A percentile compares a stretch with the other conserved stretches of the same genome.
Evolutionary conservation across 805 yeast species (phyloP).

Genomic region (Grigorovia transvaalensis): DNA sequence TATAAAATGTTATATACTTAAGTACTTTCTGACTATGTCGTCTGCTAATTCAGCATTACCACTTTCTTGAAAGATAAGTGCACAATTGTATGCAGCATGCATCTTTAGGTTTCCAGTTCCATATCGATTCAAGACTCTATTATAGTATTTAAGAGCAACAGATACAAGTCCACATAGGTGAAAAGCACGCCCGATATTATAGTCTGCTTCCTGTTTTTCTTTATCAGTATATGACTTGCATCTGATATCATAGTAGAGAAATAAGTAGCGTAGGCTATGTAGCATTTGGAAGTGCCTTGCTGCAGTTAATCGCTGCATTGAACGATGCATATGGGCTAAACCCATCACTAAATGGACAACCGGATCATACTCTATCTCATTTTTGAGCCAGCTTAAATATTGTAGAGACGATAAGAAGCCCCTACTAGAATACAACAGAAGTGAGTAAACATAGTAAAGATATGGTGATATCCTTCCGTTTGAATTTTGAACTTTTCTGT

Average conservation of each 20-base stretch:
- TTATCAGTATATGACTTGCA: constrained; percentile 23
- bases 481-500: constrained; percentile 36
- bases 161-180: constrained; percentile 72
- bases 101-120: constrained; percentile 49
- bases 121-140: constrained; percentile 50
- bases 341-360: constrained; percentile 67
- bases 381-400: constrained; percentile 63
- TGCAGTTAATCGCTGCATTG: constrained; percentile 80
- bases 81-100: constrained; percentile 82
- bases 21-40: constrained; percentile 51
- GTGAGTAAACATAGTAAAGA: constrained; percentile 67
- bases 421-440: constrained; percentile 68
- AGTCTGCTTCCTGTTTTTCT: constrained; percentile 67
- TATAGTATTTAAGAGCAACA: constrained; percentile 65
- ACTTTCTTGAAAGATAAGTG: constrained; percentile 61
- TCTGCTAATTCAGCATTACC: constrained; percentile 64
- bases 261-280: constrained; percentile 72
- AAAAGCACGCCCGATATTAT: constrained; percentile 75
- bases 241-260: constrained; percentile 57
- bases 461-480: constrained; percentile 49
- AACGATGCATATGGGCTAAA: constrained; percentile 73
- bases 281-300: constrained; percentile 80
- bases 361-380: constrained; percentile 62
- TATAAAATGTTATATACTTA: constrained; percentile 33
- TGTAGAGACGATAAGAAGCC: constrained; percentile 76